These are phyloP conservation scores for Ceratocystis lukuohia DNA, from an alignment of 2,329 filamentous ascomycete species.

Conservation along the genomic window DNA sequence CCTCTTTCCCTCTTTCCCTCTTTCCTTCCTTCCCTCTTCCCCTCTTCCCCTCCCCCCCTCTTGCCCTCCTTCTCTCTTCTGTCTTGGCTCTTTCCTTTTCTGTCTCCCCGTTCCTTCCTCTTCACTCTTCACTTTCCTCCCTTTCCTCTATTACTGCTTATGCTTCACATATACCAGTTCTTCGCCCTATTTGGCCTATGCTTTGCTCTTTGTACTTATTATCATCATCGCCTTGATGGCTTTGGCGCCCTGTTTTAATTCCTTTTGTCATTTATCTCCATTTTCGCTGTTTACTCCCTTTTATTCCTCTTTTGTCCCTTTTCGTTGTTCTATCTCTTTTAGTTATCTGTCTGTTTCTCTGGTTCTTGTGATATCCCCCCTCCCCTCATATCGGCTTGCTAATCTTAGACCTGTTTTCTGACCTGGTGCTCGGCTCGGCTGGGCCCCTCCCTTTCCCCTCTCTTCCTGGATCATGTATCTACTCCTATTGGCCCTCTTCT, in stretches of 20 bases:
- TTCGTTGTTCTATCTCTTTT: background rate
- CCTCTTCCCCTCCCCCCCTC: background rate
- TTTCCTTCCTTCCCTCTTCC: background rate
- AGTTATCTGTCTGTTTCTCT: background rate
- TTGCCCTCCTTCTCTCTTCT: background rate
- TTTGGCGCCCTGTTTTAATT: background rate
- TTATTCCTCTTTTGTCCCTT: too few species aligned
- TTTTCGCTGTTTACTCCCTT: too few species aligned
- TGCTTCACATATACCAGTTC: background rate
- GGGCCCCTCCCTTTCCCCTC: background rate
- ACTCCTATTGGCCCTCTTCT: background rate
- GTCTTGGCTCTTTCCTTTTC: background rate
- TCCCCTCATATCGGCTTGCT: background rate
- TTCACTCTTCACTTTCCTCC: background rate
- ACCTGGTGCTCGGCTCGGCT: background rate
- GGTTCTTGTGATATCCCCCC: background rate
- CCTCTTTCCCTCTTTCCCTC: background rate
- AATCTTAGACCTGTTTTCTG: background rate
- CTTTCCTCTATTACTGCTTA: background rate
- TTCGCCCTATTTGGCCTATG: background rate
- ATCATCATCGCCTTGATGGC: background rate
- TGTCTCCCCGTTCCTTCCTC: background rate
- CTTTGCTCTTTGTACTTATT: background rate
- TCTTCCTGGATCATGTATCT: background rate
- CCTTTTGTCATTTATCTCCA: too few species aligned